Conservation (phyloP, 352 stramenopile genomes). For the Globisporangium cederbergense region DNA sequence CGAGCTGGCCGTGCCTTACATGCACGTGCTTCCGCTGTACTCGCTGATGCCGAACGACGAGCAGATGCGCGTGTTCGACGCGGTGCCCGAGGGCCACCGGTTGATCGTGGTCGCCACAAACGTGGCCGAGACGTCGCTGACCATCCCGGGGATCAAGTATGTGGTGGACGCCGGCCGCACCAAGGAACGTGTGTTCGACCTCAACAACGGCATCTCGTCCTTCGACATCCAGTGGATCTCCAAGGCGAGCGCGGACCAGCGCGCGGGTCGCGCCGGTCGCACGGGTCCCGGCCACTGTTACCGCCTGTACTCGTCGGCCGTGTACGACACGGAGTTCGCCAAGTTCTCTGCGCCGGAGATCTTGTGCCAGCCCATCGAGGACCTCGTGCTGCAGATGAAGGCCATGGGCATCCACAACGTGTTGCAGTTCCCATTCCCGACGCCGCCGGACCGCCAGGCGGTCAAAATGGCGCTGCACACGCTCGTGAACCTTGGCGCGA, state of each 20-base stretch:
- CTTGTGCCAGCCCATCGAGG: conserved; percentile 90
- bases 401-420: conserved; percentile 96
- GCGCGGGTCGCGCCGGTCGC: conserved; percentile 94
- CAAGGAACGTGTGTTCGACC: conserved; percentile 96
- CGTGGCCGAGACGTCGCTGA: conserved; percentile 97
- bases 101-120: conserved; percentile 98
- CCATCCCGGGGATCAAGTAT: conserved; percentile 94
- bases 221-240: conserved; percentile 93
- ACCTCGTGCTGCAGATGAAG: conserved; percentile 97
- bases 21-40: conserved; percentile 96
- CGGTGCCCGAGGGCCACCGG: conserved; percentile 85
- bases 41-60: conserved; percentile 95
- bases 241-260: conserved; percentile 81
- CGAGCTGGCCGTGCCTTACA: conserved; percentile 57
- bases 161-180: conserved; percentile 96
- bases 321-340: conserved; percentile 95
- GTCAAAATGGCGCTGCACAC: conserved; percentile 85
- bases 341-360: conserved; percentile 91
- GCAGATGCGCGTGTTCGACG: conserved; percentile 89
- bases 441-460: conserved; percentile 85
- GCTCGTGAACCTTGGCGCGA: conserved; percentile 75
- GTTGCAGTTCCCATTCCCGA: conserved; percentile 96
- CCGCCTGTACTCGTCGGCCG: conserved; percentile 94
- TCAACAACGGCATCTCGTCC: conserved; percentile 87
- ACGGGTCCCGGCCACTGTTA: conserved; percentile 98